Percentiles rank a stretch among this genome's conserved stretches.
phyloP scores from a whole-genome alignment of 1,139 yeast genomes.

The Eremothecium cymbalariae region DNA sequence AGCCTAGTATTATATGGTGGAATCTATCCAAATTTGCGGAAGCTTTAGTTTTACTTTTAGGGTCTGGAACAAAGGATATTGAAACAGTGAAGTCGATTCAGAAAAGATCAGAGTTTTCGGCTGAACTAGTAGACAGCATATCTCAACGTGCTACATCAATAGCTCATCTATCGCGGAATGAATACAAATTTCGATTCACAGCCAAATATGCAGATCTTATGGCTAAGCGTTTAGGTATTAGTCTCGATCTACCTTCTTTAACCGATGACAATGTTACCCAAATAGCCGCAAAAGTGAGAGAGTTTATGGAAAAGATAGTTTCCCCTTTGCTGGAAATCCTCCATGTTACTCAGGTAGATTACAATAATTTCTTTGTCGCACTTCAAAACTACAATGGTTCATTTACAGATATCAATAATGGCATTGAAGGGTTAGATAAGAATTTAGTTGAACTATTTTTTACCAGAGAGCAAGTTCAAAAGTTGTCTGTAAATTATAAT shows the following conservation, averaged over 20 bases:
- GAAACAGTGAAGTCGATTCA: conserved; percentile 35
- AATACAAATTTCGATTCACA: conserved; percentile 57
- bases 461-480: conserved; percentile 23
- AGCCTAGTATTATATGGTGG: conserved; percentile 92
- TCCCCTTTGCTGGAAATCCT: conserved; percentile 59
- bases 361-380: conserved; percentile 63
- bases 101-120: conserved; percentile 29
- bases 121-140: conserved; percentile 45
- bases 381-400: conserved; percentile 40
- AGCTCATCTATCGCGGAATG: conserved; percentile 56
- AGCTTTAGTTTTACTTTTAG: conserved; percentile 70
- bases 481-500: conserved; percentile 13
- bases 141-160: conserved; percentile 56
- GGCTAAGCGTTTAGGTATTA: conserved; percentile 63
- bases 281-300: conserved; percentile 12
- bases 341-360: conserved; percentile 59
- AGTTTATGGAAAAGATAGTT: conserved; percentile 34
- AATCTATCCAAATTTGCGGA: conserved; percentile 82
- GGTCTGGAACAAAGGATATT: conserved; percentile 50
- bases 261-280: conserved; percentile 12
- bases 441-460: conserved; percentile 35
- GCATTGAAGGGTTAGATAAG: conserved; percentile 24
- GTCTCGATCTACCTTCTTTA: conserved; percentile 32
- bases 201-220: conserved; percentile 52
- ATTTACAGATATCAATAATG: conserved; percentile 9